These are phyloP conservation scores for Crithidia sp. DNA, from an alignment of 208 protist species.

Conservation along the genomic window DNA sequence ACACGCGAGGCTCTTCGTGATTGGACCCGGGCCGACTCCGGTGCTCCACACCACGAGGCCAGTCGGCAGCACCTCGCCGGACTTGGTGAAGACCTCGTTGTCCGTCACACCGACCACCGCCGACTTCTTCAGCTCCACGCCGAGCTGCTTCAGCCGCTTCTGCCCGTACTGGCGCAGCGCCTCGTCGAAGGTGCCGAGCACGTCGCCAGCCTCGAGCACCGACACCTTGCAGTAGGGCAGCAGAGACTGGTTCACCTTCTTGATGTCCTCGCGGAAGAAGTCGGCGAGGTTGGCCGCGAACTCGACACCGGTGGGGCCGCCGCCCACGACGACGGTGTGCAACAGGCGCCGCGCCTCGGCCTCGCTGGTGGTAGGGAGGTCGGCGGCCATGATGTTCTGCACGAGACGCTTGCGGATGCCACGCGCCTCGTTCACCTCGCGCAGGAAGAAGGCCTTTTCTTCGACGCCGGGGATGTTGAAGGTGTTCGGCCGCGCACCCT, in stretches of 20 bases:
- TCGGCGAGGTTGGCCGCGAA: slow-evolving; percentile 90
- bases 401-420: slow-evolving; percentile 91
- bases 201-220: slow-evolving; percentile 88
- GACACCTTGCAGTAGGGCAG: slow-evolving; percentile 81
- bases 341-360: slow-evolving; percentile 85
- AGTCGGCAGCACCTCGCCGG: slow-evolving; percentile 56
- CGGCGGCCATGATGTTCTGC: slow-evolving; percentile 93
- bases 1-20: slow-evolving; percentile 75
- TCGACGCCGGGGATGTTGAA: slow-evolving; percentile 93
- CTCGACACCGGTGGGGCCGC: slow-evolving; percentile 90
- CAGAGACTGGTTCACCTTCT: slow-evolving; percentile 70
- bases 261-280: slow-evolving; percentile 89
- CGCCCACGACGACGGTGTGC: slow-evolving; percentile 91
- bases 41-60: slow-evolving; percentile 91
- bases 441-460: slow-evolving; percentile 90
- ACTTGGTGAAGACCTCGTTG: slow-evolving; percentile 73
- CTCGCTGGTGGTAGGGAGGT: slow-evolving; percentile 75
- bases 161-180: slow-evolving; percentile 82
- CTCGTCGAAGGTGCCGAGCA: slow-evolving; percentile 89
- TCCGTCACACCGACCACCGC: slow-evolving; percentile 79
- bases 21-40: slow-evolving; percentile 77
- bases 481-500: slow-evolving; percentile 89
- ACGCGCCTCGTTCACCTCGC: slow-evolving; percentile 88
- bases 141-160: slow-evolving; percentile 65
- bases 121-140: slow-evolving; percentile 70